phyloP scores from a whole-genome alignment of 139 green algal genomes.

The Chlamydomonas incerta region DNA sequence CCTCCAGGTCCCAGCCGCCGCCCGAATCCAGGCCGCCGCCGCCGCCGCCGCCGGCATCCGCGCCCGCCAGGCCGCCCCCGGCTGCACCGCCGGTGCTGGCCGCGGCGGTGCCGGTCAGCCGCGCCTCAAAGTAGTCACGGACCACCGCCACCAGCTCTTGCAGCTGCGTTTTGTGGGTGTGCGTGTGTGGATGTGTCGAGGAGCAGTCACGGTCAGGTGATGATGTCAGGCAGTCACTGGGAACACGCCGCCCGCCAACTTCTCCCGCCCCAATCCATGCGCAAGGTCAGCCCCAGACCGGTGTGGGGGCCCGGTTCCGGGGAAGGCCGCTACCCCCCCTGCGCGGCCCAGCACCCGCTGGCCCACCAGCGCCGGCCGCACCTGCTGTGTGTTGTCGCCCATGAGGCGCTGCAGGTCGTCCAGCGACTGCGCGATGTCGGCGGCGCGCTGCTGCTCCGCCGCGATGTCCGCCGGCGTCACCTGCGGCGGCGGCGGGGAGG shows the following conservation, averaged over 20 bases:
- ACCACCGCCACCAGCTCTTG: conserved; percentile 1
- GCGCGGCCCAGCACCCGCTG: too few relatives aligned
- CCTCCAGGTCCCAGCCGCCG: conserved; percentile 27
- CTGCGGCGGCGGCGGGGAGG: not conserved
- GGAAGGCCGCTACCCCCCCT: too few relatives aligned
- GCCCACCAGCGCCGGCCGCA: not conserved
- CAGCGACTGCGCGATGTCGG: not conserved
- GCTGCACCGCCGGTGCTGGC: too few relatives aligned
- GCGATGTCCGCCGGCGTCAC: conserved; percentile 1
- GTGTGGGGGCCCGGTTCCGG: too few relatives aligned
- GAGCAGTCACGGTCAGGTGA: too few relatives aligned
- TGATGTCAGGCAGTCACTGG: too few relatives aligned
- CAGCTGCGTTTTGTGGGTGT: too few relatives aligned
- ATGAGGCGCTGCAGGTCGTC: conserved; percentile 35
- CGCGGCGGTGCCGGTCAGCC: not conserved
- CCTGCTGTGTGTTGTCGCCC: not conserved
- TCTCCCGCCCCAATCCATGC: too few relatives aligned
- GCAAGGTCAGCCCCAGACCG: too few relatives aligned
- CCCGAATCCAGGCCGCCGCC: not conserved
- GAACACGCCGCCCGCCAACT: too few relatives aligned
- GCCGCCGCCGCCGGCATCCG: not conserved
- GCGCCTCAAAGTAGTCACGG: not conserved
- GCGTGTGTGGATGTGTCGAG: too few relatives aligned
- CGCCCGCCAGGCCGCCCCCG: not conserved
- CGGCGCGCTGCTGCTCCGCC: conserved; percentile 11